Percentiles rank a stretch among this genome's conserved stretches.
Evolutionary conservation across 176 grass and related monocot species (phyloP).

Genomic region (Alopecurus myosuroides): DNA sequence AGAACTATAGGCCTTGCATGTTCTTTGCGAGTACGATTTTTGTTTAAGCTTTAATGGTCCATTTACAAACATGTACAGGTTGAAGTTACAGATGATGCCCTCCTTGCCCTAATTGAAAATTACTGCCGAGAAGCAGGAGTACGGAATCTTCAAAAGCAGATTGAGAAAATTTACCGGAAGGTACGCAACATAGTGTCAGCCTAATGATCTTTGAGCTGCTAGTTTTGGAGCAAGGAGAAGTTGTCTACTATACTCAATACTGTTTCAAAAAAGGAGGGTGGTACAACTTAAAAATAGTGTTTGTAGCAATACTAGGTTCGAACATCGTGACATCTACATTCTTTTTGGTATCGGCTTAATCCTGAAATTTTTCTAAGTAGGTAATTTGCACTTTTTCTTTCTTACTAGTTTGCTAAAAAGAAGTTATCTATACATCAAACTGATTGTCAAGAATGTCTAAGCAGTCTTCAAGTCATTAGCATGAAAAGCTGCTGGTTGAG

Average conservation of each 20-base stretch:
- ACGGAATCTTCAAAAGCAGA: slow-evolving; percentile 96
- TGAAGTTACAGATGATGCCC: slow-evolving; percentile 92
- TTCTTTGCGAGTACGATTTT: slow-evolving; percentile 2
- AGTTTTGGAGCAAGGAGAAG: slow-evolving; percentile 1
- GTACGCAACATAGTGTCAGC: slow-evolving; percentile 30
- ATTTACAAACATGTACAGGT: slow-evolving; percentile 55
- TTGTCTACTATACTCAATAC: slow-evolving; percentile 1
- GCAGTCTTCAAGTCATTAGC: slow-evolving; percentile 9
- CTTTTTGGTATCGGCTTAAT: neutral
- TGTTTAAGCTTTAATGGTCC: slow-evolving; percentile 16
- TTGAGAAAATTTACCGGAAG: slow-evolving; percentile 99
- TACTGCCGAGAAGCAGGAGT: slow-evolving; percentile 99
- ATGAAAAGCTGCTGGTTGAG: slow-evolving; percentile 3
- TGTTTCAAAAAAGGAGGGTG: neutral
- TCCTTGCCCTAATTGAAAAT: slow-evolving; percentile 89
- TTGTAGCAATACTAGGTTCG: neutral
- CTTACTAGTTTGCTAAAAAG: neutral
- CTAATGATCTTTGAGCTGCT: slow-evolving; percentile 23
- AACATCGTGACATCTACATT: neutral
- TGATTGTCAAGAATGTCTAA: slow-evolving; percentile 1
- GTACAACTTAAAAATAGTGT: slow-evolving; percentile 7
- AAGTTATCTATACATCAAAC: neutral
- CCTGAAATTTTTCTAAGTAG: neutral
- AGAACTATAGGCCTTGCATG: neutral
- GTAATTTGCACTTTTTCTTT: neutral